A percentile compares a stretch with the other conserved stretches of the same genome.
These are phyloP conservation scores for Ogataea hybrid DNA, from an alignment of 1,139 yeast species.

Conservation along the genomic window DNA sequence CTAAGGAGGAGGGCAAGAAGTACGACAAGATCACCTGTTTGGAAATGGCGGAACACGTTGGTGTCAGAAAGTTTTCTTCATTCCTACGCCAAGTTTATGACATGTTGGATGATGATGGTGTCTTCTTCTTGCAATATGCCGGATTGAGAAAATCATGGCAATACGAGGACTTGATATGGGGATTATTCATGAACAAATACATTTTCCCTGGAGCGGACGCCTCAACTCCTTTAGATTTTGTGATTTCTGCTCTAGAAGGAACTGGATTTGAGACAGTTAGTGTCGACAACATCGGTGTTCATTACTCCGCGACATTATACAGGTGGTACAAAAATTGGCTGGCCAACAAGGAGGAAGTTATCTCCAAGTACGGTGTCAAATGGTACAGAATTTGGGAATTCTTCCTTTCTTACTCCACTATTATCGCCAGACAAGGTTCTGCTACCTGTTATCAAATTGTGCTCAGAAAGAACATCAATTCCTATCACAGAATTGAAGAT, in stretches of 20 bases:
- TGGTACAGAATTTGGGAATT: slow-evolving; percentile 96
- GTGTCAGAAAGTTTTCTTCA: slow-evolving; percentile 76
- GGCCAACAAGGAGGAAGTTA: slow-evolving; percentile 73
- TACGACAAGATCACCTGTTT: slow-evolving; percentile 88
- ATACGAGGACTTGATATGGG: slow-evolving; percentile 93
- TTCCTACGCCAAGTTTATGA: slow-evolving; percentile 80
- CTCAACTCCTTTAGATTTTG: slow-evolving; percentile 88
- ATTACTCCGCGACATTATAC: slow-evolving; percentile 89
- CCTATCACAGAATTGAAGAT: slow-evolving; percentile 80
- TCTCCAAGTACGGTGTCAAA: slow-evolving; percentile 79
- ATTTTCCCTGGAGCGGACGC: slow-evolving; percentile 99
- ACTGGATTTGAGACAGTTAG: slow-evolving; percentile 85
- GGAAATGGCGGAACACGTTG: slow-evolving; percentile 98
- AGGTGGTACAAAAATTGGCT: slow-evolving; percentile 97
- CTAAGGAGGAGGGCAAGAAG: slow-evolving; percentile 47
- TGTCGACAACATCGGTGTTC: slow-evolving; percentile 88
- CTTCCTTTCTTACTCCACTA: slow-evolving; percentile 78
- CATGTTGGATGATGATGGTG: slow-evolving; percentile 88
- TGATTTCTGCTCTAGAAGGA: slow-evolving; percentile 71
- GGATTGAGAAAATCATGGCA: slow-evolving; percentile 94
- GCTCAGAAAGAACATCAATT: slow-evolving; percentile 83
- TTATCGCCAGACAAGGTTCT: slow-evolving; percentile 89
- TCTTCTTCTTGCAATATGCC: slow-evolving; percentile 84
- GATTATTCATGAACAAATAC: slow-evolving; percentile 93
- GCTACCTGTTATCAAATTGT: slow-evolving; percentile 92